Evolutionary conservation across 768 basidiomycete species (phyloP).

Genomic region (Tulasnella sp.): DNA sequence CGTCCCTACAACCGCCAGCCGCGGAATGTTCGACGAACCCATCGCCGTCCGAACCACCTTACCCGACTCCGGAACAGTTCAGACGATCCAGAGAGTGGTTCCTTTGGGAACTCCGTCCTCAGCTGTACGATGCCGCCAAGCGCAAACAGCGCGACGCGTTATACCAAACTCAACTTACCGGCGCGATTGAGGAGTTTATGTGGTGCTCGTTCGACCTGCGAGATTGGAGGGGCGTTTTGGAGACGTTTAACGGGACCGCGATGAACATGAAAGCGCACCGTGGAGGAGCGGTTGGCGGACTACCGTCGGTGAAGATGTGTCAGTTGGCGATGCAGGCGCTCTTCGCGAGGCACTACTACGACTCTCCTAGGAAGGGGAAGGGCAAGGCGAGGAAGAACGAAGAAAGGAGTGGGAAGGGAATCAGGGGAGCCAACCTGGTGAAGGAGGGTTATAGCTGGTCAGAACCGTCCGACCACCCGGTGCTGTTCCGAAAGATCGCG

Average conservation of each 20-base stretch:
- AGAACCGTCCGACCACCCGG: background rate
- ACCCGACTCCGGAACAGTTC: background rate
- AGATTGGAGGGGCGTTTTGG: conserved; percentile 1
- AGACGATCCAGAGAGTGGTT: background rate
- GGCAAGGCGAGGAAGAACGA: background rate
- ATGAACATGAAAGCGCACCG: background rate
- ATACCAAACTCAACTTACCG: background rate
- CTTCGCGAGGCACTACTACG: conserved; percentile 6
- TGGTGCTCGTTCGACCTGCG: background rate
- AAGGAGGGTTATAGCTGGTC: background rate
- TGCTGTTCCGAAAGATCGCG: background rate
- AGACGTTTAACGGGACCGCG: conserved; percentile 8
- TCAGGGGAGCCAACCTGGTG: background rate
- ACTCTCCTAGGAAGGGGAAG: background rate
- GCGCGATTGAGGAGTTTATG: conserved; percentile 9
- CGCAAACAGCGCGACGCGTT: background rate
- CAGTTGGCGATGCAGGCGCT: conserved; percentile 11
- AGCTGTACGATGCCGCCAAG: background rate
- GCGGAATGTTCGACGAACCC: background rate
- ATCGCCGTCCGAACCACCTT: background rate
- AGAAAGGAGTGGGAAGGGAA: too few species aligned
- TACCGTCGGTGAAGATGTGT: conserved; percentile 3
- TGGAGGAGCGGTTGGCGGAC: background rate
- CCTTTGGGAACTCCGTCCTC: background rate
- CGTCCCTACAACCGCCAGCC: background rate